Percentiles rank a stretch among this genome's conserved stretches.
Conservation (phyloP, 2,329 filamentous ascomycete genomes). For the Pestalotiopsis sp. region DNA sequence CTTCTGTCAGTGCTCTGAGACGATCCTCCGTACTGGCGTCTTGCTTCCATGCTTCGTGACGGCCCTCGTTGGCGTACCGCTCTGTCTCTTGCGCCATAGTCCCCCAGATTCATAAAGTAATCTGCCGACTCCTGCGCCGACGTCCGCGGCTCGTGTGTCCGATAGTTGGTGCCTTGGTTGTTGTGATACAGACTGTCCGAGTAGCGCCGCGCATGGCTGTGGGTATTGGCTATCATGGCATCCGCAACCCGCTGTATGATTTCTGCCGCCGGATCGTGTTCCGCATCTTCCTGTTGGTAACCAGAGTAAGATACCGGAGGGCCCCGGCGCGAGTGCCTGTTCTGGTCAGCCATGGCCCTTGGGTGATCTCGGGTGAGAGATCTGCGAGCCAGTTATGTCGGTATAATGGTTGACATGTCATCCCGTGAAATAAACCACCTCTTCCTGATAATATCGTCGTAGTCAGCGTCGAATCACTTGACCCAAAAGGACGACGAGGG, state of each 20-base stretch:
- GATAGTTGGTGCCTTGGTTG: neutral
- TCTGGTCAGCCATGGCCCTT: neutral
- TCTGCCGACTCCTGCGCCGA: neutral
- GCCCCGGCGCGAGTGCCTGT: neutral
- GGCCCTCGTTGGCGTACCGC: neutral
- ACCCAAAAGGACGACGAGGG: neutral
- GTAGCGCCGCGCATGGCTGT: neutral
- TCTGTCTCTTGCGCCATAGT: neutral
- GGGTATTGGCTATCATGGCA: neutral
- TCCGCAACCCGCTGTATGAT: neutral
- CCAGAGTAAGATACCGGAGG: neutral
- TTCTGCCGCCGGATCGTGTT: neutral
- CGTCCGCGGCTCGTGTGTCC: neutral
- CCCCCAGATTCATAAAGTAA: neutral
- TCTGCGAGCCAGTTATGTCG: neutral
- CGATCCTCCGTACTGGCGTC: neutral
- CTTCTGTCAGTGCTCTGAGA: neutral
- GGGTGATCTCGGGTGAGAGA: neutral
- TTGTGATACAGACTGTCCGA: neutral
- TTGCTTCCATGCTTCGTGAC: neutral
- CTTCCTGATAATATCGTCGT: neutral
- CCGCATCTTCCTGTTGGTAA: neutral
- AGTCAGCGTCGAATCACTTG: neutral
- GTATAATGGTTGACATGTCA: neutral
- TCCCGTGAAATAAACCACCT: neutral